A percentile compares a stretch with the other conserved stretches of the same genome.
Conservation (phyloP, 768 basidiomycete species). For the Leccinum barrowsii region DNA sequence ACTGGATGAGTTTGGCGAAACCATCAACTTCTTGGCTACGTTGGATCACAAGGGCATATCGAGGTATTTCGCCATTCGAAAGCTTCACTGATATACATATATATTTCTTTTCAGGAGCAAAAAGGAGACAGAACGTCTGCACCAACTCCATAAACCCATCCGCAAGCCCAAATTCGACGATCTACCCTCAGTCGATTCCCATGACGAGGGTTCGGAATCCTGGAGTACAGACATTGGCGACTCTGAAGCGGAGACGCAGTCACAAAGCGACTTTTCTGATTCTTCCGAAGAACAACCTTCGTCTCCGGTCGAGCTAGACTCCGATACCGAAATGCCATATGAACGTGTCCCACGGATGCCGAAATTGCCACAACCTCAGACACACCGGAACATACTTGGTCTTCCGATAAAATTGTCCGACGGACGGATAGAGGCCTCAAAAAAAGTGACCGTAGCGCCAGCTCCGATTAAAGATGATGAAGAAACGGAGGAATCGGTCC, state of each 20-base stretch:
- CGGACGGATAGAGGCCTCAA: constrained; percentile 68
- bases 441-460: constrained; percentile 26
- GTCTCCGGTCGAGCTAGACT: constrained; percentile 25
- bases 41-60: constrained; percentile 81
- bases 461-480: constrained; percentile 25
- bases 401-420: constrained; percentile 86
- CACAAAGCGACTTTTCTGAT: constrained; percentile 8
- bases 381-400: constrained; percentile 51
- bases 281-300: constrained; percentile 9
- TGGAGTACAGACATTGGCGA: constrained; percentile 47
- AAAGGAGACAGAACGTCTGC: constrained; percentile 73
- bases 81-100: not conserved
- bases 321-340: constrained; percentile 74
- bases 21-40: constrained; percentile 61
- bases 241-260: constrained; percentile 24
- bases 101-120: constrained; percentile 59
- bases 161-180: constrained; percentile 46
- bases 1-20: constrained; percentile 59
- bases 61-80: constrained; percentile 45
- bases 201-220: constrained; percentile 53
- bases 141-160: constrained; percentile 59
- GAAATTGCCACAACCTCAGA: constrained; percentile 41
- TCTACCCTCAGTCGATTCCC: constrained; percentile 67
- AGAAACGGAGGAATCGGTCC: constrained; percentile 35
- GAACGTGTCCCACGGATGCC: constrained; percentile 59